Percentiles rank a stretch among this genome's conserved stretches.
phyloP scores from a whole-genome alignment of 208 protist species.

The Trichomonas gallinae region DNA sequence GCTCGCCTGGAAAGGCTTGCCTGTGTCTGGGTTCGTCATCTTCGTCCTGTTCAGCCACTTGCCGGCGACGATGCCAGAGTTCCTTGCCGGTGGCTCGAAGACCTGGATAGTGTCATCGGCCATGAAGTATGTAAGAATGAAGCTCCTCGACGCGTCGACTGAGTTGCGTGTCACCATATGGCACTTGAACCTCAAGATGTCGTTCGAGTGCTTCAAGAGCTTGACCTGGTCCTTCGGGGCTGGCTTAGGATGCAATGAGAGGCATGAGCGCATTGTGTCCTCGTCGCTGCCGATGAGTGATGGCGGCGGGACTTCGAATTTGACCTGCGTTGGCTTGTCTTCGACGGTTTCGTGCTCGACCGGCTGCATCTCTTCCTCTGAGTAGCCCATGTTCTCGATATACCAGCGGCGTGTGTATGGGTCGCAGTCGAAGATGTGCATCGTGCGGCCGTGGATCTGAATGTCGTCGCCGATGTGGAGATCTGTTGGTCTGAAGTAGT shows the following conservation, averaged over 20 bases:
- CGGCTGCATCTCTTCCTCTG: background rate
- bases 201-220: background rate
- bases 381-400: background rate
- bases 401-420: conserved; percentile 21
- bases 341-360: background rate
- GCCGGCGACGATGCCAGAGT: conserved; percentile 33
- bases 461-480: conserved; percentile 26
- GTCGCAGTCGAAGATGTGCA: conserved; percentile 25
- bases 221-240: conserved; percentile 27
- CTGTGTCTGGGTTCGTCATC: conserved; percentile 25
- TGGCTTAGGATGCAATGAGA: conserved; percentile 24
- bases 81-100: conserved; percentile 26
- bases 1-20: conserved; percentile 18
- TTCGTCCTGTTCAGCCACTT: conserved; percentile 33
- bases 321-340: background rate
- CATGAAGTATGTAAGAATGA: conserved; percentile 34
- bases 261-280: background rate
- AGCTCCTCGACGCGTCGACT: conserved; percentile 24
- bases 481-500: conserved; percentile 31
- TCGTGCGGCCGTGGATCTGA: conserved; percentile 18
- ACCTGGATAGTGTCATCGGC: conserved; percentile 25
- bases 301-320: conserved; percentile 8
- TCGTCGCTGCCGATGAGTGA: conserved; percentile 27
- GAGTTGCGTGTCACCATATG: conserved; percentile 5
- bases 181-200: conserved; percentile 25